Conservation (phyloP, 805 yeast species). For the Candida michaelii region DNA sequence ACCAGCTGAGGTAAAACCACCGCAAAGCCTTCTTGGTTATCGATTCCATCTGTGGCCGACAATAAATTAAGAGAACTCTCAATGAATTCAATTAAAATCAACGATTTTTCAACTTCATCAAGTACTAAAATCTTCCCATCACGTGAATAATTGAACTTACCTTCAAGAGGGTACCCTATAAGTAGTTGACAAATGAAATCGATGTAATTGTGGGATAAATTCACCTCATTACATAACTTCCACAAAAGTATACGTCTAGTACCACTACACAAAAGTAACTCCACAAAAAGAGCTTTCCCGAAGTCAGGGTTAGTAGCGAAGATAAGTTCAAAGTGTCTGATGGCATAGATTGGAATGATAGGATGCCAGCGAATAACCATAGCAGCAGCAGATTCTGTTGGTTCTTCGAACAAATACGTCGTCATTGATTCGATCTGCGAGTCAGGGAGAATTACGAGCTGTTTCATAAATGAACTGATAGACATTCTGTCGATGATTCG, state of each 20-base stretch:
- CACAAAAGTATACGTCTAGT: conserved; percentile 63
- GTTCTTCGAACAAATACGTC: conserved; percentile 10
- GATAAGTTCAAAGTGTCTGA: conserved; percentile 50
- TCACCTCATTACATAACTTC: conserved; percentile 60
- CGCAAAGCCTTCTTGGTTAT: conserved; percentile 27
- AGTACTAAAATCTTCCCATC: conserved; percentile 49
- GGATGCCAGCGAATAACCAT: conserved; percentile 20
- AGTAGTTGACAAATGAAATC: conserved; percentile 64
- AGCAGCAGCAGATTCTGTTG: background rate
- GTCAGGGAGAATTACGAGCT: too few species aligned
- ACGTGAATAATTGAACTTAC: conserved; percentile 50
- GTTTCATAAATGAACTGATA: too few species aligned
- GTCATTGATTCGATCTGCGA: background rate
- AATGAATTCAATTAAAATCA: conserved; percentile 71
- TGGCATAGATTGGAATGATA: conserved; percentile 29
- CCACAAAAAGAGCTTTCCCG: conserved; percentile 61
- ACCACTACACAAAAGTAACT: conserved; percentile 68
- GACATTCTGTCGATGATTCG: too few species aligned
- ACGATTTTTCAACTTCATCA: conserved; percentile 59
- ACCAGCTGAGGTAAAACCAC: conserved; percentile 31
- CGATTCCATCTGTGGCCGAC: conserved; percentile 31
- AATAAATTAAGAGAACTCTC: conserved; percentile 44
- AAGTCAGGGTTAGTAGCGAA: conserved; percentile 51
- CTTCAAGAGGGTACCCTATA: conserved; percentile 39
- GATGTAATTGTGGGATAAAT: conserved; percentile 53